phyloP scores from a whole-genome alignment of 108 stramenopile genomes.

The Nitzschia putrida region DNA sequence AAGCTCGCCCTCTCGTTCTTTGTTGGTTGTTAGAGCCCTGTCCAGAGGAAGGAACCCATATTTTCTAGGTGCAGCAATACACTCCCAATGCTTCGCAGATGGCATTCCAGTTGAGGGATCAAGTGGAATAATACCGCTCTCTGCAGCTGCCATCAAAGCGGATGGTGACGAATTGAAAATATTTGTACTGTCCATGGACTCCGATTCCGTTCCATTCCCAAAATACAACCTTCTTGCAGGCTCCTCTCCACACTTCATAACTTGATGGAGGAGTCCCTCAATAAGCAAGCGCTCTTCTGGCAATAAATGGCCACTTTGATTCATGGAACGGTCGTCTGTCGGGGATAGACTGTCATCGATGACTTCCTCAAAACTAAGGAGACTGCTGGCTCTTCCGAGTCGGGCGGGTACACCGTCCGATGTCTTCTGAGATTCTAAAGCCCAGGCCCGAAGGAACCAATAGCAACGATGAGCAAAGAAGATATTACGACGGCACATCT shows the following conservation, averaged over 20 bases:
- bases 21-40: slow-evolving; percentile 24
- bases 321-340: slow-evolving; percentile 8
- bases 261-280: slow-evolving; percentile 61
- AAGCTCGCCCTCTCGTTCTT: slow-evolving; percentile 7
- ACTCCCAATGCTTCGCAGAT: slow-evolving; percentile 61
- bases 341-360: neutral
- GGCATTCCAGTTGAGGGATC: slow-evolving; percentile 65
- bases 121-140: slow-evolving; percentile 61
- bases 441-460: slow-evolving; percentile 88
- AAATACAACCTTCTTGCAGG: slow-evolving; percentile 61
- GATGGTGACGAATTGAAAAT: slow-evolving; percentile 40
- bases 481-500: slow-evolving; percentile 63
- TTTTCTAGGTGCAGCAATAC: slow-evolving; percentile 49
- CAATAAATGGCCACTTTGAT: slow-evolving; percentile 45
- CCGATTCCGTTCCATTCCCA: slow-evolving; percentile 30
- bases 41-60: slow-evolving; percentile 66
- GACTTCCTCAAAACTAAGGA: slow-evolving; percentile 31
- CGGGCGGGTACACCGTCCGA: slow-evolving; percentile 4
- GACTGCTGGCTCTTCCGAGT: slow-evolving; percentile 36
- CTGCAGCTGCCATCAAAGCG: slow-evolving; percentile 47
- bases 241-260: slow-evolving; percentile 67
- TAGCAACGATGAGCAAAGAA: slow-evolving; percentile 87
- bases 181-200: neutral
- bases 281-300: slow-evolving; percentile 76
- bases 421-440: slow-evolving; percentile 47